Base-by-base conservation (phyloP, 192 early-diverging fungal species). In the Coemansia sp. region DNA sequence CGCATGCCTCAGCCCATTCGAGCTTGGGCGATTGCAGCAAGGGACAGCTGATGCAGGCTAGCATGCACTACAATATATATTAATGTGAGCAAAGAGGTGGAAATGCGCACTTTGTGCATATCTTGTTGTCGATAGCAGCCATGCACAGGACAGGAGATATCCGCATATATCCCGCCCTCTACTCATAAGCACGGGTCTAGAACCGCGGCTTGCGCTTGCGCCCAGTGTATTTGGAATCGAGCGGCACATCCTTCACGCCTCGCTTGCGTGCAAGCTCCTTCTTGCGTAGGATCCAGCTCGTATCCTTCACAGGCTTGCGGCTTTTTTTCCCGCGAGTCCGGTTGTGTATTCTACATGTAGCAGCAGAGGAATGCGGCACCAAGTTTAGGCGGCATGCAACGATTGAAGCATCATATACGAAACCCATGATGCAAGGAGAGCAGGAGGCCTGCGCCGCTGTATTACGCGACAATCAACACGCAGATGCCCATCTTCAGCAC, bases 141-240 rank as follows among this genome's bases (percentile, higher is more conserved):
- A 45, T 45, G 43, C 43, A 18, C 43, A 20, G 43, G 20, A 18
- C 43, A 18, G 18, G 43, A 9, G n/a, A 45, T 20, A 45, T 45
- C 43, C 43, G 43, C 43, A 45, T 45, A 45, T 20, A 45, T 8
- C 18, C 43, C n/a, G 43, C 18, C n/a, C n/a, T 45, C 43, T 45
- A 7, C n/a, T 45, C 43, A 45, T 18, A 18, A n/a, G 18, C 18
- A 37, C 59, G 16, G 26, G 18, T 63, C 85, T 83, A 99, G 76
- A 99, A 99, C 65, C 85, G 84, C 31, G 88, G 82, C 73, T 87
- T 90, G 82, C 97, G 85, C 78, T 96, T 99, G 66, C 97, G 85
- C 38, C 89, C 97, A 45, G 97, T 97, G 77, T 92, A 99, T 69
- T 95, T 94, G 13, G 95, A 95, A 74, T 99, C 95, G 40, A 77